phyloP scores from a whole-genome alignment of 2,329 filamentous ascomycete genomes.

The Calonectria crousiana region DNA sequence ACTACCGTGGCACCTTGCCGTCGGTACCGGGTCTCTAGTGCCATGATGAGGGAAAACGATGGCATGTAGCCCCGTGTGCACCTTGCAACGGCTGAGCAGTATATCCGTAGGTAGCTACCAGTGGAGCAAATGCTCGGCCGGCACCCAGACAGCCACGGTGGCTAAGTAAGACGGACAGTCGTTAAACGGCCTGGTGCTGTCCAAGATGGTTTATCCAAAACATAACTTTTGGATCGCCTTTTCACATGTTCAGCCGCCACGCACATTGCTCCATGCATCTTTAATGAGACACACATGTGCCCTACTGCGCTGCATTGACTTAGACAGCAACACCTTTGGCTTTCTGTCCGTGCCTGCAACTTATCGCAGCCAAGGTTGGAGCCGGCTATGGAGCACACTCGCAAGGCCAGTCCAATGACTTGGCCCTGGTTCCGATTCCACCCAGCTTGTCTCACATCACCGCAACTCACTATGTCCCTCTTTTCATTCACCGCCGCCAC shows the following conservation, averaged over 20 bases:
- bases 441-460: slow-evolving; percentile 10
- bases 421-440: neutral
- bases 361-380: slow-evolving; percentile 3
- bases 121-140: neutral
- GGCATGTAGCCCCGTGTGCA: neutral
- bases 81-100: neutral
- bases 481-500: slow-evolving; percentile 7
- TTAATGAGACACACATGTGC: slow-evolving; percentile 13
- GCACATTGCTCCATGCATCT: neutral
- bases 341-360: neutral
- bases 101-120: neutral
- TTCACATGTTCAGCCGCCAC: neutral
- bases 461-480: neutral
- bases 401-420: slow-evolving; percentile 11
- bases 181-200: neutral
- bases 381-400: slow-evolving; percentile 6
- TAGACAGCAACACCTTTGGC: neutral
- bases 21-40: neutral
- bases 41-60: neutral
- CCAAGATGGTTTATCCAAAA: neutral
- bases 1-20: neutral
- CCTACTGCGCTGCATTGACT: slow-evolving; percentile 6
- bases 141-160: neutral
- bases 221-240: neutral
- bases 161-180: neutral